phyloP scores from a whole-genome alignment of 441 rosid species.

The California macrophylla region DNA sequence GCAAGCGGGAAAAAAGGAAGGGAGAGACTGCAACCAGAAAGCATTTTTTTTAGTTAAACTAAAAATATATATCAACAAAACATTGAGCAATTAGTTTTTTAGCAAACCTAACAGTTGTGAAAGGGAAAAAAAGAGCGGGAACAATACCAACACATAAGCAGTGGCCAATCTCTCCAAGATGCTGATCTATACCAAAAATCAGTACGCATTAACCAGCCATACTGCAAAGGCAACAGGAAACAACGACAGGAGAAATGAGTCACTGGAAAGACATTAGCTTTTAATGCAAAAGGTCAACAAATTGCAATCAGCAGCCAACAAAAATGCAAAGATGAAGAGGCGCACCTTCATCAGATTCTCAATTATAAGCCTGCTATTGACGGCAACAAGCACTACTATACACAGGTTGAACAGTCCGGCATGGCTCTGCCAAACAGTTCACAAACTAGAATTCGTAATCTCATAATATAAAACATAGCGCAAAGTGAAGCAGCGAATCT shows the following conservation, averaged over 20 bases:
- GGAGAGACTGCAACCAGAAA: conserved; percentile 50
- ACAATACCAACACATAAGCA: conserved; percentile 87
- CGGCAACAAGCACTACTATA: conserved; percentile 90
- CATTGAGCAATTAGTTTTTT: neutral
- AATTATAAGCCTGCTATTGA: conserved; percentile 90
- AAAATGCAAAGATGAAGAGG: conserved; percentile 7
- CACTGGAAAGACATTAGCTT: neutral
- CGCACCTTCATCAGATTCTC: conserved; percentile 90
- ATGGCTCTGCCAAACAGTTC: conserved; percentile 60
- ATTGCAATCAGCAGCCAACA: conserved; percentile 10
- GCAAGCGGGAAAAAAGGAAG: conserved; percentile 75
- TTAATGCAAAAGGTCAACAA: neutral
- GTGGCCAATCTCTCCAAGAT: conserved; percentile 92
- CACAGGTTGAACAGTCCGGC: conserved; percentile 96
- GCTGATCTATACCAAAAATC: conserved; percentile 93
- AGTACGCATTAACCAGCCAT: conserved; percentile 78
- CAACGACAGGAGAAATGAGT: neutral
- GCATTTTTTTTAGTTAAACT: neutral
- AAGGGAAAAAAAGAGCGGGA: neutral
- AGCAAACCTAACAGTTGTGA: neutral
- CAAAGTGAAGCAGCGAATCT: neutral
- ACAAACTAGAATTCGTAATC: neutral
- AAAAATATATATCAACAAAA: neutral
- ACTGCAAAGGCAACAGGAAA: conserved; percentile 42
- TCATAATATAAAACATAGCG: neutral